Percentiles rank a stretch among this genome's conserved stretches.
phyloP scores from a whole-genome alignment of 2,329 filamentous ascomycete species.

The Fusarium setosum region DNA sequence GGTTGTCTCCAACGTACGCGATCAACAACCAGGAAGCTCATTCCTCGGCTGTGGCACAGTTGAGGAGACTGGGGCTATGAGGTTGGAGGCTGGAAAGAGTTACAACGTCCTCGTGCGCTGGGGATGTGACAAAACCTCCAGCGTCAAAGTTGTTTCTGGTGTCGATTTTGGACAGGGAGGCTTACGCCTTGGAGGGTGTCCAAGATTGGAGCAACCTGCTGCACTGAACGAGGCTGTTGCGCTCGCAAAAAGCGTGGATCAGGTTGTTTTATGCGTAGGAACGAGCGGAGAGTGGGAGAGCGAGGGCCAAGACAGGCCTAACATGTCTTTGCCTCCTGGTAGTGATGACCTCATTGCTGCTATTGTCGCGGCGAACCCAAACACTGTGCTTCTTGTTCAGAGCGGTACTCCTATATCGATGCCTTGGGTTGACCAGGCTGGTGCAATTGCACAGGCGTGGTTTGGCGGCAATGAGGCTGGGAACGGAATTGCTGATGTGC shows the following conservation, averaged over 20 bases:
- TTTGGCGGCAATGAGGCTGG: conserved; percentile 33
- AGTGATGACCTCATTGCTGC: conserved; percentile 26
- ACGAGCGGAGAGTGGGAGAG: conserved; percentile 30
- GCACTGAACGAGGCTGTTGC: conserved; percentile 23
- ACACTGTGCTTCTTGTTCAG: conserved; percentile 25
- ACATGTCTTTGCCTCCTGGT: conserved; percentile 25
- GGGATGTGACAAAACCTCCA: conserved; percentile 19
- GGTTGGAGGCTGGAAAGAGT: conserved; percentile 16
- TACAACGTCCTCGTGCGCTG: conserved; percentile 26
- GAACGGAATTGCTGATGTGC: conserved; percentile 32
- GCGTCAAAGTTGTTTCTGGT: conserved; percentile 15
- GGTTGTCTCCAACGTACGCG: conserved; percentile 43
- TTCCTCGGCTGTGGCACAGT: conserved; percentile 50
- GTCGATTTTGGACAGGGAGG: conserved; percentile 29
- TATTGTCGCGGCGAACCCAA: conserved; percentile 22
- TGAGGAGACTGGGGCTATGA: conserved; percentile 41
- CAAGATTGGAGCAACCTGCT: conserved; percentile 10
- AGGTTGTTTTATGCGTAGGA: conserved; percentile 30
- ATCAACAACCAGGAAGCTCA: conserved; percentile 46
- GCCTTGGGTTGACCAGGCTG: conserved; percentile 27
- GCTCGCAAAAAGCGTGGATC: conserved; percentile 17
- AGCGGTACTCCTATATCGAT: conserved; percentile 31
- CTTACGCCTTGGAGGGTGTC: conserved; percentile 26
- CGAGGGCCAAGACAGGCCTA: conserved; percentile 25
- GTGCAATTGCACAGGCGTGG: conserved; percentile 24